Percentiles rank a stretch among this genome's conserved stretches.
These are phyloP conservation scores for Erodium maritimum DNA, from an alignment of 345 rosid genomes.

Conservation along the genomic window DNA sequence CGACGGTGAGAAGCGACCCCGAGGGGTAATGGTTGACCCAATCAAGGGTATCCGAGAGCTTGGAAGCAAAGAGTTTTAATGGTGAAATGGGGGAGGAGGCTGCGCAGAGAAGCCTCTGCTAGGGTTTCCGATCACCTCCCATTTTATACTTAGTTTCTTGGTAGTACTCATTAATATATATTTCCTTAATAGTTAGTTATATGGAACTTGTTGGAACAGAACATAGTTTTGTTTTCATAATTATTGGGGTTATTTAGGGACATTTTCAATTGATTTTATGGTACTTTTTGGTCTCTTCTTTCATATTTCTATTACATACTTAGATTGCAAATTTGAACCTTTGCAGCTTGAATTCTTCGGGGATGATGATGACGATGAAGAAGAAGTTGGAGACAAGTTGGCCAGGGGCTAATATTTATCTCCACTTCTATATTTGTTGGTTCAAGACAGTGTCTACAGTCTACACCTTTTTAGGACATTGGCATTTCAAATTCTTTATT, in stretches of 20 bases:
- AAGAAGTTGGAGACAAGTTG: conserved; percentile 26
- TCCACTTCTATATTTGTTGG: background rate
- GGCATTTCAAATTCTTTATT: background rate
- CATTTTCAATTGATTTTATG: background rate
- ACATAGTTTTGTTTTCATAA: background rate
- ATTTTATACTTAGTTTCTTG: background rate
- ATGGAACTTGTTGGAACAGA: background rate
- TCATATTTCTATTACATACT: background rate
- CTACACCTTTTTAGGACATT: background rate
- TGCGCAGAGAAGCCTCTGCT: too few species aligned
- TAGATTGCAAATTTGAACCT: background rate
- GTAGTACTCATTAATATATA: background rate
- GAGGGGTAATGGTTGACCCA: too few species aligned
- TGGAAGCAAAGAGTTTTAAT: too few species aligned
- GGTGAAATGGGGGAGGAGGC: too few species aligned
- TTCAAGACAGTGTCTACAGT: background rate
- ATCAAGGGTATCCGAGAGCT: too few species aligned
- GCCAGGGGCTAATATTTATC: conserved; percentile 30
- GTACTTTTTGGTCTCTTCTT: background rate
- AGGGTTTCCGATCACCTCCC: too few species aligned
- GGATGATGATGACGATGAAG: conserved; percentile 14
- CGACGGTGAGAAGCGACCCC: too few species aligned
- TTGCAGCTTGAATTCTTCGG: conserved; percentile 44
- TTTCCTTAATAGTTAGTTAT: background rate
- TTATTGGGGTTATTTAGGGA: background rate